These are phyloP conservation scores for Actinidia arguta DNA, from an alignment of 179 eudicot species.

Conservation along the genomic window DNA sequence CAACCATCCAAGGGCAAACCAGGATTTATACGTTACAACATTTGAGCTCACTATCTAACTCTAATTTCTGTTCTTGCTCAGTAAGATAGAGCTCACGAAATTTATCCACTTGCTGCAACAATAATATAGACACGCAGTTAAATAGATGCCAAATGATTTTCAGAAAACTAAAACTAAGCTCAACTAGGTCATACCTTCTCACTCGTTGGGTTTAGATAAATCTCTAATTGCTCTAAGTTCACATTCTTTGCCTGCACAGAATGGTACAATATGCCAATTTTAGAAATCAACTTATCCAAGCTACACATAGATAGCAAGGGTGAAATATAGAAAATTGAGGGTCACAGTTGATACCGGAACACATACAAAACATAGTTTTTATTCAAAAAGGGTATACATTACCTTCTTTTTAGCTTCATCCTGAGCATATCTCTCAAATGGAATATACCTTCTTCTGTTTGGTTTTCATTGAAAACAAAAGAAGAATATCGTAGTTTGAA, in stretches of 20 bases:
- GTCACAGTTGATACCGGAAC: too few species aligned
- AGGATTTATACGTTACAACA: slow-evolving; percentile 64
- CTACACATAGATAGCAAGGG: not conserved
- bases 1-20: not conserved
- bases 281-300: not conserved
- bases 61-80: slow-evolving; percentile 78
- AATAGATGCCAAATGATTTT: not conserved
- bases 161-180: not conserved
- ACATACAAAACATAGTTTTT: not conserved
- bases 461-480: not conserved
- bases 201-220: slow-evolving; percentile 56
- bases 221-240: too few species aligned
- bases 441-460: slow-evolving; percentile 77
- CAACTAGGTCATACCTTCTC: slow-evolving; percentile 51
- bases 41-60: slow-evolving; percentile 59
- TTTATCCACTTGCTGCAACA: slow-evolving; percentile 61
- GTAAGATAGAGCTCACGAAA: slow-evolving; percentile 63
- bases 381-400: not conserved
- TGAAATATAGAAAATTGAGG: not conserved
- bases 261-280: slow-evolving; percentile 10
- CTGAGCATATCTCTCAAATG: slow-evolving; percentile 74
- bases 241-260: slow-evolving; percentile 60
- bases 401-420: slow-evolving; percentile 95
- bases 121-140: not conserved
- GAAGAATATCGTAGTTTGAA: not conserved